Percentiles rank a stretch among this genome's conserved stretches.
Conservation (phyloP, 305 asterid species). For the Fraxinus paxiana region DNA sequence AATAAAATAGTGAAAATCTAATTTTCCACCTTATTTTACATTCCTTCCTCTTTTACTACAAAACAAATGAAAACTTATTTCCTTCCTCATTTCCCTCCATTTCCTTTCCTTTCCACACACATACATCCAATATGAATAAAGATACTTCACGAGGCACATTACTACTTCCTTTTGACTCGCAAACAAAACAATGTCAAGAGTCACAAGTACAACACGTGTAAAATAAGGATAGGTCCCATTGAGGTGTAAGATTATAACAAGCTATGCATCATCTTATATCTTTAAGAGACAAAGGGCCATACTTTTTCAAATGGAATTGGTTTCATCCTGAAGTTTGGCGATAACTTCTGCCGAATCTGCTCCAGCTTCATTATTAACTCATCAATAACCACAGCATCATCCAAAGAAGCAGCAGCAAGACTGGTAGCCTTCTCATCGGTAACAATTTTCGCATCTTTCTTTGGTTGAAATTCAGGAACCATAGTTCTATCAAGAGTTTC, state of each 20-base stretch:
- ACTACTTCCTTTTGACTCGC: background rate
- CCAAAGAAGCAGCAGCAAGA: constrained; percentile 70
- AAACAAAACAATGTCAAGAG: background rate
- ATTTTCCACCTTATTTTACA: background rate
- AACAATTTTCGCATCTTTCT: constrained; percentile 59
- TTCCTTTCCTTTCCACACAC: background rate
- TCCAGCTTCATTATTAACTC: constrained; percentile 69
- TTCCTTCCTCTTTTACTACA: background rate
- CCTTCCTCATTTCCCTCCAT: background rate
- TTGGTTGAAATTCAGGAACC: constrained; percentile 78
- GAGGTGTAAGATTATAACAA: background rate
- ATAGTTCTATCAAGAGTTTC: constrained; percentile 65
- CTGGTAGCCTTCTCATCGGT: constrained; percentile 92
- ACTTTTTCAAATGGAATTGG: constrained; percentile 97
- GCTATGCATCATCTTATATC: background rate
- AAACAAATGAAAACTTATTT: background rate
- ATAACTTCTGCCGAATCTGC: constrained; percentile 43
- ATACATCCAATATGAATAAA: background rate
- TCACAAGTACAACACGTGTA: background rate
- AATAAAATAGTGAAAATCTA: background rate
- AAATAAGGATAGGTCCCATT: background rate
- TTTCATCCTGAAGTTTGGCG: constrained; percentile 69
- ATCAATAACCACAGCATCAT: constrained; percentile 74
- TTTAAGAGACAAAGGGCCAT: constrained; percentile 2
- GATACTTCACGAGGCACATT: background rate